phyloP scores from a whole-genome alignment of 1,284 basidiomycete species.

The Mycosarcoma mackinlayi region DNA sequence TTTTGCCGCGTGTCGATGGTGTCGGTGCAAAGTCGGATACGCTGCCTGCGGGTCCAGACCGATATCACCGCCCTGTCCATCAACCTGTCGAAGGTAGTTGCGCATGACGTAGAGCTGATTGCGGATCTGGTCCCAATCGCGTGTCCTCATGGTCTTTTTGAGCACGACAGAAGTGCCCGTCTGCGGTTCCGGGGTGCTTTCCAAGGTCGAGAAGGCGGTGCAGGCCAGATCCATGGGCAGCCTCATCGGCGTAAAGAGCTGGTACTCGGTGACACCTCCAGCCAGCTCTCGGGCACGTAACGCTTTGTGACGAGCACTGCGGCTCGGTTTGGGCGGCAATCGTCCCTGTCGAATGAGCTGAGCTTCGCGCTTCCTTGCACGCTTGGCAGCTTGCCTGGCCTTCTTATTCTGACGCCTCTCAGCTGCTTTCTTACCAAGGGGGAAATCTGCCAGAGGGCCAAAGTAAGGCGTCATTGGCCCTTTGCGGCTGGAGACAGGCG shows the following conservation, averaged over 20 bases:
- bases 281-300: slow-evolving; percentile 57
- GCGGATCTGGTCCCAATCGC: slow-evolving; percentile 48
- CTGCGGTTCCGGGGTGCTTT: slow-evolving; percentile 27
- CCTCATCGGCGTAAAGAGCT: slow-evolving; percentile 61
- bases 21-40: slow-evolving; percentile 20
- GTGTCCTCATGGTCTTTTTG: slow-evolving; percentile 39
- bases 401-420: slow-evolving; percentile 41
- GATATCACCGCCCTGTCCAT: slow-evolving; percentile 59
- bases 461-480: slow-evolving; percentile 48
- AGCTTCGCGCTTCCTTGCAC: slow-evolving; percentile 48
- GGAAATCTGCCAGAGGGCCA: slow-evolving; percentile 42
- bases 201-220: slow-evolving; percentile 29
- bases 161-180: slow-evolving; percentile 24
- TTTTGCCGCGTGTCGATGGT: slow-evolving; percentile 22
- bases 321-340: slow-evolving; percentile 57
- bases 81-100: slow-evolving; percentile 57
- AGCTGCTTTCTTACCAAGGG: slow-evolving; percentile 33
- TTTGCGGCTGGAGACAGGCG: slow-evolving; percentile 36
- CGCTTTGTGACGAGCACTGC: slow-evolving; percentile 63
- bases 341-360: slow-evolving; percentile 45
- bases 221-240: slow-evolving; percentile 48
- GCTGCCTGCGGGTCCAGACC: slow-evolving; percentile 43
- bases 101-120: slow-evolving; percentile 59
- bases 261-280: slow-evolving; percentile 65
- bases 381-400: slow-evolving; percentile 33